Evolutionary conservation across 108 stramenopile genomes (phyloP).

Genomic region (Pseudonitzschia multiseries): DNA sequence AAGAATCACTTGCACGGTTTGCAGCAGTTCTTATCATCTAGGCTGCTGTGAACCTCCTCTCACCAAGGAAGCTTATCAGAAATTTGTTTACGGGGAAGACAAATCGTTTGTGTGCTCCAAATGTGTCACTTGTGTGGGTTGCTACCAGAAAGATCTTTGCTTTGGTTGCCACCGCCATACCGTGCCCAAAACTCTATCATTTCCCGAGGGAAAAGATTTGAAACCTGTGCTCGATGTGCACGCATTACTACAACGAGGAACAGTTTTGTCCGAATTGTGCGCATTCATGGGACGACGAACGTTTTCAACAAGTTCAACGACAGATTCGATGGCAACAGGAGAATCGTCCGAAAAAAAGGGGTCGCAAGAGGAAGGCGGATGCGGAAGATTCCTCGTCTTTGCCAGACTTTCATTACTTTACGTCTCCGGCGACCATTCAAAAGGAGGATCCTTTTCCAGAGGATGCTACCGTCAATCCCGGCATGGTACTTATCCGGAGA

Average conservation of each 20-base stretch:
- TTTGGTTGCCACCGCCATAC: conserved; percentile 47
- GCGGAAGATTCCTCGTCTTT: conserved; percentile 23
- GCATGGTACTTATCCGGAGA: conserved; percentile 55
- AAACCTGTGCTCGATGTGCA: conserved; percentile 57
- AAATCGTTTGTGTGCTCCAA: conserved; percentile 48
- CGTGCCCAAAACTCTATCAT: conserved; percentile 39
- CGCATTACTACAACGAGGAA: conserved; percentile 40
- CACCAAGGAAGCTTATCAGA: conserved; percentile 34
- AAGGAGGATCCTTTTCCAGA: conserved; percentile 36
- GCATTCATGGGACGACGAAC: conserved; percentile 59
- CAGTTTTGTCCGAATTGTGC: conserved; percentile 65
- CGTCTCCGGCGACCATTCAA: conserved; percentile 22
- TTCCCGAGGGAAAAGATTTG: conserved; percentile 32
- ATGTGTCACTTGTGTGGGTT: conserved; percentile 56
- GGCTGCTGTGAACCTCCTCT: conserved; percentile 58
- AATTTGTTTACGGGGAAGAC: conserved; percentile 29
- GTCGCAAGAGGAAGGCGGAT: conserved; percentile 52
- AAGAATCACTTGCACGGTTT: conserved; percentile 39
- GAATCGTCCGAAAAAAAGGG: conserved; percentile 34
- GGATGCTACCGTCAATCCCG: conserved; percentile 48
- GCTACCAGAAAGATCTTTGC: conserved; percentile 51
- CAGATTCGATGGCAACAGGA: conserved; percentile 39
- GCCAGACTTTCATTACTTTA: conserved; percentile 30
- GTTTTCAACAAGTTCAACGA: conserved; percentile 50
- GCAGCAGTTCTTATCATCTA: conserved; percentile 44